phyloP scores from a whole-genome alignment of 1,139 yeast species.

The Pichia sp. region DNA sequence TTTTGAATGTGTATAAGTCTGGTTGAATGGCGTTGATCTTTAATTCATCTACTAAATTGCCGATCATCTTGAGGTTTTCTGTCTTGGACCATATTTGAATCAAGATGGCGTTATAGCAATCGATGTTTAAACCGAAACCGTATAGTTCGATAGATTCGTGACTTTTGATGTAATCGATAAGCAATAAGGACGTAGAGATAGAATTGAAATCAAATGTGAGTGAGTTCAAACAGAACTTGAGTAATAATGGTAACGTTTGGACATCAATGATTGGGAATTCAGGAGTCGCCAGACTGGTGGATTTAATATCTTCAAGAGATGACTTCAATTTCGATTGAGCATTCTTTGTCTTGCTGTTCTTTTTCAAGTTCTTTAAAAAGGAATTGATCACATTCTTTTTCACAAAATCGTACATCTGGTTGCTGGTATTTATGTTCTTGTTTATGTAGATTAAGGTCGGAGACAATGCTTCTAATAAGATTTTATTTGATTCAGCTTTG shows the following conservation, averaged over 20 bases:
- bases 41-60: slow-evolving; percentile 29
- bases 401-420: slow-evolving; percentile 24
- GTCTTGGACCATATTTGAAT: slow-evolving; percentile 30
- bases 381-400: slow-evolving; percentile 20
- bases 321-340: neutral
- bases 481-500: slow-evolving; percentile 13
- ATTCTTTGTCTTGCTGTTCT: too few relatives aligned
- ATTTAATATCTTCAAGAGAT: slow-evolving; percentile 13
- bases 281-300: slow-evolving; percentile 18
- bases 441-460: slow-evolving; percentile 28
- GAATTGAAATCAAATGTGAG: slow-evolving; percentile 30
- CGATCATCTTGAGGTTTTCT: slow-evolving; percentile 26
- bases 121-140: slow-evolving; percentile 31
- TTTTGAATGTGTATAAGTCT: slow-evolving; percentile 29
- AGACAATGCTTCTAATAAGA: slow-evolving; percentile 18
- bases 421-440: slow-evolving; percentile 19
- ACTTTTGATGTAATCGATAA: slow-evolving; percentile 28
- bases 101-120: slow-evolving; percentile 31
- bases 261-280: slow-evolving; percentile 24
- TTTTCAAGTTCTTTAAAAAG: slow-evolving; percentile 18
- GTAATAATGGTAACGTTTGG: slow-evolving; percentile 29
- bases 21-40: slow-evolving; percentile 32
- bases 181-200: slow-evolving; percentile 25
- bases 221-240: slow-evolving; percentile 29
- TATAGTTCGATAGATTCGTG: slow-evolving; percentile 31